A percentile compares a stretch with the other conserved stretches of the same genome.
Conservation (phyloP, 148 eudicot genomes). For the Mesembryanthemum crystallinum region DNA sequence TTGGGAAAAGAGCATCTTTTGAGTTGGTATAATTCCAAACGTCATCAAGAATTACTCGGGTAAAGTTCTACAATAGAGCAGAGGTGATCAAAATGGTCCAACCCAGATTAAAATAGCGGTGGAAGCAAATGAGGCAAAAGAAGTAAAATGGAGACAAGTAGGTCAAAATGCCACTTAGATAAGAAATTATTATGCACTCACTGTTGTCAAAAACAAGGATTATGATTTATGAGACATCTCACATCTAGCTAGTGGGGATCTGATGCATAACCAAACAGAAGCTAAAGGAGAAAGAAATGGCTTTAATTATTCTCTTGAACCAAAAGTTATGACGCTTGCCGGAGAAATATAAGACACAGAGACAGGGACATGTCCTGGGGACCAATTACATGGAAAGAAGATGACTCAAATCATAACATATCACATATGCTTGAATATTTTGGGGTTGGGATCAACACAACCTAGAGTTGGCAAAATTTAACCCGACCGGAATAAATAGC, state of each 20-base stretch:
- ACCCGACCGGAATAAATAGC: no score
- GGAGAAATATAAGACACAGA: constrained; percentile 35
- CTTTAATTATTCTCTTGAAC: constrained; percentile 36
- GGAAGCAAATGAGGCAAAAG: constrained; percentile 13
- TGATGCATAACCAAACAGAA: constrained; percentile 29
- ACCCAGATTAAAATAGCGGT: background rate
- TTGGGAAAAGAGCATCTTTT: background rate
- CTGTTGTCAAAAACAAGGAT: constrained; percentile 8
- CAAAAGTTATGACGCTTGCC: constrained; percentile 42
- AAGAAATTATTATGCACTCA: constrained; percentile 20
- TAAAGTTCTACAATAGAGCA: no score
- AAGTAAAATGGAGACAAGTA: constrained; percentile 5
- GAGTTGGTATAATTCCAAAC: constrained; percentile 2
- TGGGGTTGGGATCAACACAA: background rate
- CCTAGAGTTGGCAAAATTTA: no score
- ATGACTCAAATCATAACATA: constrained; percentile 19
- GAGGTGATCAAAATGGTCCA: constrained; percentile 19
- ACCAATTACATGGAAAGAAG: constrained; percentile 32
- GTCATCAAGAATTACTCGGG: no score
- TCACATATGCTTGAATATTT: background rate
- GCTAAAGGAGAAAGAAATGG: constrained; percentile 25
- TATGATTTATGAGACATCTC: constrained; percentile 8
- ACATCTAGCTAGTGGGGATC: constrained; percentile 32
- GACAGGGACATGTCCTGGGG: constrained; percentile 32
- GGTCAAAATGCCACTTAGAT: constrained; percentile 9